Evolutionary conservation across 192 early-diverging fungal species (phyloP).

Genomic region (Funneliformis geosporum): DNA sequence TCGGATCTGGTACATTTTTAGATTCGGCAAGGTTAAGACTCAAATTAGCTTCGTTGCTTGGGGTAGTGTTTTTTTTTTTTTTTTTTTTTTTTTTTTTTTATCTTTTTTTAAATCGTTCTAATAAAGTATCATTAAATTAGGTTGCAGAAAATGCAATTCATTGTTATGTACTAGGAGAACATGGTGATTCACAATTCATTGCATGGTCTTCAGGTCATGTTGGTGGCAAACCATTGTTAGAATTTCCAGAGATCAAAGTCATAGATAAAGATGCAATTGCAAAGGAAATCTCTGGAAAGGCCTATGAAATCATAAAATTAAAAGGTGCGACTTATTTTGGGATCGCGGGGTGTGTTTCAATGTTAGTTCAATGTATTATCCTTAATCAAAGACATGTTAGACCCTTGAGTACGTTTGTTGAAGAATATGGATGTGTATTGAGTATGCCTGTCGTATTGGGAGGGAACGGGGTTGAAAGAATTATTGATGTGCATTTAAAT

Average conservation of each 20-base stretch:
- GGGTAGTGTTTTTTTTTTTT: conserved; percentile 23
- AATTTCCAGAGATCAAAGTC: conserved; percentile 61
- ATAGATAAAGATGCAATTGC: conserved; percentile 58
- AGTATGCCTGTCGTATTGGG: conserved; percentile 83
- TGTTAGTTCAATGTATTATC: conserved; percentile 66
- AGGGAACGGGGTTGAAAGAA: conserved; percentile 65
- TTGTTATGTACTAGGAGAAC: conserved; percentile 83
- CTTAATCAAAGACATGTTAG: conserved; percentile 70
- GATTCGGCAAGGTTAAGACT: conserved; percentile 74
- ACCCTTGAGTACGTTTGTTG: conserved; percentile 70
- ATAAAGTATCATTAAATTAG: conserved; percentile 16
- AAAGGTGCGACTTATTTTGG: conserved; percentile 88
- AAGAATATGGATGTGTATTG: conserved; percentile 62
- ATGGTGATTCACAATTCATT: conserved; percentile 85
- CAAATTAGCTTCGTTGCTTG: conserved; percentile 50
- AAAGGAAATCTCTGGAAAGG: conserved; percentile 68
- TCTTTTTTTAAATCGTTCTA: conserved; percentile 7
- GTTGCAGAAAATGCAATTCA: conserved; percentile 75
- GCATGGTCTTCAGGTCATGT: conserved; percentile 76
- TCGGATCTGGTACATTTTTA: conserved; percentile 85
- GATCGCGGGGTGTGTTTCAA: conserved; percentile 77
- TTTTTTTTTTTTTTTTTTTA: background rate
- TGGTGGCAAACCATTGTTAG: conserved; percentile 66
- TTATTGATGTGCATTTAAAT: conserved; percentile 67
- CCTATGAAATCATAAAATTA: conserved; percentile 80